These are phyloP conservation scores for Circinella umbellata DNA, from an alignment of 371 early-diverging fungal species.

Conservation along the genomic window DNA sequence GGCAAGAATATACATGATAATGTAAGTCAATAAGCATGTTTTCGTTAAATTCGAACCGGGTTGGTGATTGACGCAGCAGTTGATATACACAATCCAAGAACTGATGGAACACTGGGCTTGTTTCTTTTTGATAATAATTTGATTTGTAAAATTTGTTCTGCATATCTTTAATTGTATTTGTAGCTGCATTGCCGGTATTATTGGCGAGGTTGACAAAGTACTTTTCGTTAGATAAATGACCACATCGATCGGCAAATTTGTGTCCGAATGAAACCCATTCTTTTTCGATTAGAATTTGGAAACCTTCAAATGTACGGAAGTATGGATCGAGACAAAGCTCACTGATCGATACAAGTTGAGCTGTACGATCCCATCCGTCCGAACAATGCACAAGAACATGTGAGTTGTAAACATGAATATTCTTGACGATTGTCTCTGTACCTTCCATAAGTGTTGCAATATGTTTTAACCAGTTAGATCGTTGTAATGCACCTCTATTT, in stretches of 20 bases:
- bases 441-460: conserved; percentile 84
- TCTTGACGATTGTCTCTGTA: conserved; percentile 79
- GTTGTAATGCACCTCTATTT: conserved; percentile 56
- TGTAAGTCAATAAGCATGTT: conserved; percentile 79
- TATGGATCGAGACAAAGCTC: conserved; percentile 93
- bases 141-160: conserved; percentile 73
- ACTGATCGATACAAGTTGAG: conserved; percentile 89
- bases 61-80: conserved; percentile 84
- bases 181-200: conserved; percentile 58
- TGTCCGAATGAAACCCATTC: conserved; percentile 97
- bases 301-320: conserved; percentile 92
- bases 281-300: conserved; percentile 90
- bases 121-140: conserved; percentile 70
- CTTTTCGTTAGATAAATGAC: conserved; percentile 81
- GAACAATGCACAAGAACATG: conserved; percentile 97
- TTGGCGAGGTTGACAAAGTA: conserved; percentile 59
- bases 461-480: conserved; percentile 90
- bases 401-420: conserved; percentile 72
- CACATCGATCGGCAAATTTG: conserved; percentile 93
- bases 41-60: conserved; percentile 93
- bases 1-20: conserved; percentile 86
- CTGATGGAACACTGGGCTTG: conserved; percentile 94
- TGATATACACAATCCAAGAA: conserved; percentile 96
- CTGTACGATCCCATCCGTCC: conserved; percentile 99
- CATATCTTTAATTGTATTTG: conserved; percentile 74